Evolutionary conservation across 1,284 basidiomycete genomes (phyloP), one percentile per base, ranked within the genome.

Genomic region (Rhodotorula sp.): DNA sequence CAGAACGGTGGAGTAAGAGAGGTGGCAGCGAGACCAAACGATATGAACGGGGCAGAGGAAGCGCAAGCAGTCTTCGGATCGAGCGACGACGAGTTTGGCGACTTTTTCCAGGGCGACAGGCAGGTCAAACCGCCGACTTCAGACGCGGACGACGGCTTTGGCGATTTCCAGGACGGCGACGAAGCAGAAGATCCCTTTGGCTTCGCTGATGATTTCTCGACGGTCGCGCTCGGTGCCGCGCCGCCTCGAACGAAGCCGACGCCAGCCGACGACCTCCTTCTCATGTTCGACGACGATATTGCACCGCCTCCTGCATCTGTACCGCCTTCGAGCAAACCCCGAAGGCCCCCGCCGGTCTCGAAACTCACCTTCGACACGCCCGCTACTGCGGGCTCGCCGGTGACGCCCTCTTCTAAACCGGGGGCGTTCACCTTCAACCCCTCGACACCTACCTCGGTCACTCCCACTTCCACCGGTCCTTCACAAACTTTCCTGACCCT

Each of bases 81-180:
- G 15, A 62, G 64, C n/a, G 67, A 92, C 67, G 91, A 95, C 74
- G 94, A 94, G 49, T 98, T 97, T 82, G 94, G 93, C 1, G 93
- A 95, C 78, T 95, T 87, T 54, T 79, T 85, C 56, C 78, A 72
- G 29, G 61, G 73, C 17, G 56, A 56, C 19, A 36, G 13, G 19
- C 59, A 59, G 30, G 34, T 13, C 6, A 49, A 11, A 2, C 24
- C 44, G 54, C 22, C 32, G 9, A 17, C 24, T 20, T 22, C 22
- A 22, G 27, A 4, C 20, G 48, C 44, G 13, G 71, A 71, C 46
- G 84, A 83, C 44, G 84, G 86, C 68, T 83, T 87, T 78, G 85
- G 85, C 24, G 84, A 87, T 73, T 86, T 89, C 74, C 83, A 87
- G 22, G 86, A 86, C 32, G 79, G 66, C 29, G 68, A 51, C 19